Evolutionary conservation across 192 early-diverging fungal species (phyloP).

Genomic region (Haplosporangium gracile): DNA sequence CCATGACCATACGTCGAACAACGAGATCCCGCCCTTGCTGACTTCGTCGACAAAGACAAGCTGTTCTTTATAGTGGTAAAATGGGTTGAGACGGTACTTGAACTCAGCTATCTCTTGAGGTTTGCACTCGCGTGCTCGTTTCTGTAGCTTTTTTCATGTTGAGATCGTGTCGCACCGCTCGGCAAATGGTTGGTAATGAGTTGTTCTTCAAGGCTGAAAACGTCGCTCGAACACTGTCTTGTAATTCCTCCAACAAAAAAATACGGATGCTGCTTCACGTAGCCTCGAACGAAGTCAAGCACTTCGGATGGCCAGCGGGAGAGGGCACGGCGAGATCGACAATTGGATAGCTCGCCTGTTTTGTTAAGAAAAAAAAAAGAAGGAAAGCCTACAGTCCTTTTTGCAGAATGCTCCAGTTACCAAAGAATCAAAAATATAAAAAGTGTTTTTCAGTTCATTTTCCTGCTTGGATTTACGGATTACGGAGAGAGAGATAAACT

Average conservation of each 20-base stretch:
- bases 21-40: constrained; percentile 6
- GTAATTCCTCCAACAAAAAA: constrained; percentile 19
- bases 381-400: no score
- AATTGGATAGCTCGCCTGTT: neutral
- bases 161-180: constrained; percentile 11
- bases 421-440: no score
- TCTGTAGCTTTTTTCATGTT: neutral
- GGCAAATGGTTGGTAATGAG: constrained; percentile 15
- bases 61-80: constrained; percentile 7
- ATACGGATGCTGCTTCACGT: constrained; percentile 7
- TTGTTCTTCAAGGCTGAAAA: neutral
- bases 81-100: constrained; percentile 5
- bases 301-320: constrained; percentile 15
- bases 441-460: no score
- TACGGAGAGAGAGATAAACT: no score
- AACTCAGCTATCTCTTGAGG: constrained; percentile 11
- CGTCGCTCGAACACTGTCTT: neutral
- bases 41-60: constrained; percentile 13
- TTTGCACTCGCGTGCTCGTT: neutral
- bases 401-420: no score
- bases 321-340: neutral
- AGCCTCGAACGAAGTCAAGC: neutral
- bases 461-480: no score
- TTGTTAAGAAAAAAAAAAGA: neutral
- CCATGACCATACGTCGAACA: no score